Evolutionary conservation across 257 asterid genomes (phyloP), one percentile per base, ranked within the genome.

Genomic region (Gardenia jasminoides): DNA sequence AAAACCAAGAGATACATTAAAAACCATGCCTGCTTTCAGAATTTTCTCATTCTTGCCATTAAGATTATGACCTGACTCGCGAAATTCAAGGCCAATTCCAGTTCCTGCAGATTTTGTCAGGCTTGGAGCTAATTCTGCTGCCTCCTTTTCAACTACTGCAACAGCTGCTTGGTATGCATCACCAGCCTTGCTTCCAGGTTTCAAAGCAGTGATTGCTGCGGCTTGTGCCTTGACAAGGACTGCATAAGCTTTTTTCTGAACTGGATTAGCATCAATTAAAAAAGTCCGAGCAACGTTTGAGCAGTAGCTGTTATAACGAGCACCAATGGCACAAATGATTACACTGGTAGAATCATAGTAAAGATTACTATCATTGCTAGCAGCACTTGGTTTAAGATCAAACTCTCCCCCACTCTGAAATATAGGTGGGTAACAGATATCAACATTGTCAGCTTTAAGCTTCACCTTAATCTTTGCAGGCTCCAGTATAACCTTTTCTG

Each of bases 351-450:
- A 79, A 80, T 89, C 94, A 75, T 87, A 92, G 82, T 85, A 88
- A 9, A 92, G 77, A 76, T 72, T 6, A 3, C 88, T 92, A 44
- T 91, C 94, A 78, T 87, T 86, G 85, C 94, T 92, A n/a, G 89
- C 76, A n/a, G 97, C 96, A 85, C 90, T 87, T 36, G 97, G 97
- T 47, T 89, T 78, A 12, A 92, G 88, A 85, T 92, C 93, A 77
- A 91, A 92, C 15, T 52, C 78, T 16, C 93, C 97, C 71, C 97
- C 98, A 74, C 97, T 92, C 85, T 93, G 96, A 84, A 93, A 88
- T 54, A 92, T 90, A 4, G 97, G 97, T 48, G 98, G 97, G 84
- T 93, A 92, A 82, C 97, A 93, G 44, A 93, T 92, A 85, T 90
- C 97, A 4, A 90, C 90, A 76, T 90, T 93, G 31, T 93, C 97